Evolutionary conservation across 805 yeast genomes (phyloP).

Genomic region (Kodamaea fukazawae): DNA sequence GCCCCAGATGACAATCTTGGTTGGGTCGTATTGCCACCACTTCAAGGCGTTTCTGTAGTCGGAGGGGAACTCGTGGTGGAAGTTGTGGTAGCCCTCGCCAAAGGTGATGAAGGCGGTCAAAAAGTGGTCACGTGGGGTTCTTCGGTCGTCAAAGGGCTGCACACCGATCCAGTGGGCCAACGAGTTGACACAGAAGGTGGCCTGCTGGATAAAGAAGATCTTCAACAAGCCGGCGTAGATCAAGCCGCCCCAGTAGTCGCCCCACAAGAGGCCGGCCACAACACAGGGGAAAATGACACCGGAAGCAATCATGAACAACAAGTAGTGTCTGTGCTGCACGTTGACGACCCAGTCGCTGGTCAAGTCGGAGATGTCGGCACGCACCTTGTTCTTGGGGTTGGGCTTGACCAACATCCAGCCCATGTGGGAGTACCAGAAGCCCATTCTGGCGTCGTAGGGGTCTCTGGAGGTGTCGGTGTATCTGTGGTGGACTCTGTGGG

Average conservation of each 20-base stretch:
- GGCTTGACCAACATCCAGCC: conserved; percentile 85
- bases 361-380: conserved; percentile 79
- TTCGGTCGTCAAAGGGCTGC: conserved; percentile 83
- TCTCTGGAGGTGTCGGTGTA: conserved; percentile 81
- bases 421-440: conserved; percentile 80
- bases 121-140: conserved; percentile 83
- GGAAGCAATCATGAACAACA: conserved; percentile 54
- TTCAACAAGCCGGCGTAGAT: conserved; percentile 73
- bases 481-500: conserved; percentile 83
- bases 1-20: conserved; percentile 59
- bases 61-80: conserved; percentile 88
- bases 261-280: conserved; percentile 28
- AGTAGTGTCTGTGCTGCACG: conserved; percentile 79
- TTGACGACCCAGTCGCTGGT: conserved; percentile 75
- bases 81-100: conserved; percentile 88
- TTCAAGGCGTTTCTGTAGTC: conserved; percentile 85
- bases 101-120: conserved; percentile 79
- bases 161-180: conserved; percentile 84
- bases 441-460: conserved; percentile 82
- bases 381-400: conserved; percentile 76
- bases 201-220: conserved; percentile 73
- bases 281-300: conserved; percentile 64
- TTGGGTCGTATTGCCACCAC: conserved; percentile 88
- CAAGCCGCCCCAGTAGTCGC: conserved; percentile 62
- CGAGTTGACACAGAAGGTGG: conserved; percentile 83